Conservation (phyloP, 75 land plant species). For the Cunninghamia lanceolata region DNA sequence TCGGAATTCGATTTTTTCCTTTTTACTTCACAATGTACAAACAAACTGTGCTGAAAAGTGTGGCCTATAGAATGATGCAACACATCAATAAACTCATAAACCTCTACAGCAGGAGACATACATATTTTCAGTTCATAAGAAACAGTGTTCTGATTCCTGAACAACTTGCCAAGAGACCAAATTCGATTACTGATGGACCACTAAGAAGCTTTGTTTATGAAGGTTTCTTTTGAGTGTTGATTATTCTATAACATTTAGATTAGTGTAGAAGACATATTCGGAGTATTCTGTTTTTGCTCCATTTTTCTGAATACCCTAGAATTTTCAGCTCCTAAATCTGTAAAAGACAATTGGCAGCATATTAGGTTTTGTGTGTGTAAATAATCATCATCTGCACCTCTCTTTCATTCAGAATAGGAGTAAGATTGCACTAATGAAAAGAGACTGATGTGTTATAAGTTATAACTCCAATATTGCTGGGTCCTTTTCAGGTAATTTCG, state of each 20-base stretch:
- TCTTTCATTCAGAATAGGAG: background rate
- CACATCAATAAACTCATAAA: background rate
- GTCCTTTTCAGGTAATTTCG: background rate
- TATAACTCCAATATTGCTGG: background rate
- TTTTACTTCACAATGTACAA: background rate
- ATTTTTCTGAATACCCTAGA: background rate
- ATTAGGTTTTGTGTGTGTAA: background rate
- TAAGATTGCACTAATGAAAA: background rate
- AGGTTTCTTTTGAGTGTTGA: background rate
- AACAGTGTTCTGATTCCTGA: background rate
- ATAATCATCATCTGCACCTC: background rate
- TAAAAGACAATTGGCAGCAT: background rate
- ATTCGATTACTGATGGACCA: background rate
- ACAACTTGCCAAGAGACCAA: background rate
- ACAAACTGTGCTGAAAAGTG: background rate
- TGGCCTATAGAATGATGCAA: background rate
- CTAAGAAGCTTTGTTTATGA: background rate
- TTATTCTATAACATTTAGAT: background rate
- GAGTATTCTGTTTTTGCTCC: too few relatives aligned
- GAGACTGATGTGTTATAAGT: background rate
- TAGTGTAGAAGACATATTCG: background rate
- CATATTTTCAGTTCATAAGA: background rate
- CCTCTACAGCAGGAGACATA: background rate
- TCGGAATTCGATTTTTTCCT: background rate
- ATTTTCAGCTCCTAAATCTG: background rate